A percentile compares a stretch with the other conserved stretches of the same genome.
phyloP scores from a whole-genome alignment of 495 filamentous ascomycete species.

The Penicillium bovifimosum region DNA sequence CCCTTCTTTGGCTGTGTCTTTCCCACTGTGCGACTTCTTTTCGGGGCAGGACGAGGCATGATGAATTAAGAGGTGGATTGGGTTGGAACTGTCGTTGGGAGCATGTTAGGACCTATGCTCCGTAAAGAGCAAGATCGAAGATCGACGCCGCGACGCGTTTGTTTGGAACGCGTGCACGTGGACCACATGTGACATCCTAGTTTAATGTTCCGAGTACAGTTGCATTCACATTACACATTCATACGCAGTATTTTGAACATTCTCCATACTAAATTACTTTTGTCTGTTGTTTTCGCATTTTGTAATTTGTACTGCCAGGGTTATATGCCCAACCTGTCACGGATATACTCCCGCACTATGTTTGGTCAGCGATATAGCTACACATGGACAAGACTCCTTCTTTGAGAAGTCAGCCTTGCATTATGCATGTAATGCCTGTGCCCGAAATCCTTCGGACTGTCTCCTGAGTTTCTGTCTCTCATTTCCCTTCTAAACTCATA shows the following conservation, averaged over 20 bases:
- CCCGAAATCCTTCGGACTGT: background rate
- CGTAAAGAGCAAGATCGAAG: background rate
- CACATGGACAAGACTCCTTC: background rate
- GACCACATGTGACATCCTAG: conserved; percentile 4
- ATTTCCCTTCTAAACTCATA: background rate
- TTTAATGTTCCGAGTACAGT: background rate
- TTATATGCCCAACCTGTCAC: conserved; percentile 3
- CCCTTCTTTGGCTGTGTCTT: conserved; percentile 15
- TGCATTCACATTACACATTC: background rate
- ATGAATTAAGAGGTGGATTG: background rate
- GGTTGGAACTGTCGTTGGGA: background rate
- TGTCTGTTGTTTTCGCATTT: too few species aligned
- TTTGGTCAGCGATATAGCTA: background rate
- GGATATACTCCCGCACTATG: background rate
- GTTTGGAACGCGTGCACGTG: conserved; percentile 23
- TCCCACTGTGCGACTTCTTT: conserved; percentile 28
- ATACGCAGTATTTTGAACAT: background rate
- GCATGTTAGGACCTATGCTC: background rate
- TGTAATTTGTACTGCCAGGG: background rate
- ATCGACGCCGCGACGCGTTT: conserved; percentile 12
- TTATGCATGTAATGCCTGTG: background rate
- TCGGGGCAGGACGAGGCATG: conserved; percentile 43
- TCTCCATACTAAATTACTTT: background rate
- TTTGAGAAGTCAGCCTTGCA: background rate
- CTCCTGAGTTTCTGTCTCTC: background rate